Percentiles rank a stretch among this genome's conserved stretches.
These are phyloP conservation scores for Solanum verrucosum DNA, from an alignment of 257 asterid species.

Conservation along the genomic window DNA sequence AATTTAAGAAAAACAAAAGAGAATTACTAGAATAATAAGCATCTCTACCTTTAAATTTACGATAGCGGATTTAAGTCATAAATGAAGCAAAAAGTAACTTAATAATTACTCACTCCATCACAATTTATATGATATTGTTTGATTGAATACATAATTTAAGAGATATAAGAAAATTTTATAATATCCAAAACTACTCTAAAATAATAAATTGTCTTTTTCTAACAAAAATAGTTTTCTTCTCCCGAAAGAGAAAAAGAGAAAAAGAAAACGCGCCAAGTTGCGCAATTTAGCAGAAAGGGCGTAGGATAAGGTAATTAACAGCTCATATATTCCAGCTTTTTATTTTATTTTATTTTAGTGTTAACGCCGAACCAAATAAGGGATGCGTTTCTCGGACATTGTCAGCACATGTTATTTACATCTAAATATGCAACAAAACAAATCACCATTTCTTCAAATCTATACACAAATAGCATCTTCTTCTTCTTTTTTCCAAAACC, in stretches of 20 bases:
- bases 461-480: slow-evolving; percentile 10
- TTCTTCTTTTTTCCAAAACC: neutral
- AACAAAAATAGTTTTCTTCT: neutral
- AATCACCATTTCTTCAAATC: slow-evolving; percentile 1
- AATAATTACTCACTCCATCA: too few relatives aligned
- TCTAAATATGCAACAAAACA: slow-evolving; percentile 11
- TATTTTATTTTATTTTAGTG: neutral
- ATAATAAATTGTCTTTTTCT: neutral
- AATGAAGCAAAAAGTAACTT: neutral
- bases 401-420: slow-evolving; percentile 15
- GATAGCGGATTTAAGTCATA: rapidly evolving
- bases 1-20: neutral
- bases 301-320: slow-evolving; percentile 10
- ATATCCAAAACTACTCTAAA: too few relatives aligned
- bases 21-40: rapidly evolving
- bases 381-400: slow-evolving; percentile 6
- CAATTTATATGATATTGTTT: too few relatives aligned
- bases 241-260: neutral
- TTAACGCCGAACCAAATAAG: slow-evolving; percentile 2
- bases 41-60: rapidly evolving
- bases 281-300: neutral
- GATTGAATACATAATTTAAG: too few relatives aligned
- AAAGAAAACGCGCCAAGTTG: neutral
- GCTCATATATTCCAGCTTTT: slow-evolving; percentile 23
- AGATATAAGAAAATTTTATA: too few relatives aligned